These are phyloP conservation scores for Amylocarpus encephaloides DNA, from an alignment of 2,329 filamentous ascomycete genomes.

Conservation along the genomic window DNA sequence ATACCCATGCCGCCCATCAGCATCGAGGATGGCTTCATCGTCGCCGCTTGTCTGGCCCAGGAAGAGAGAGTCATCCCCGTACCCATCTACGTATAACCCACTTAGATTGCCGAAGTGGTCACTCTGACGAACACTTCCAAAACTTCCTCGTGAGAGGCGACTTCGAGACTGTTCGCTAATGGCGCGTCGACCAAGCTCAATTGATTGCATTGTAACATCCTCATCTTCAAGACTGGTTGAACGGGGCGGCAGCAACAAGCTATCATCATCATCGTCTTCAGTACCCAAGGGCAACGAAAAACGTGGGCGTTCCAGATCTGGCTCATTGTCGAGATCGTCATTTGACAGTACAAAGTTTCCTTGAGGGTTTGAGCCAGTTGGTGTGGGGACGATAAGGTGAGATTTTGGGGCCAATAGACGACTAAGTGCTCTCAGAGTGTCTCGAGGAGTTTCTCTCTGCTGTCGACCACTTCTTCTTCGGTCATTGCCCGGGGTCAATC, in stretches of 20 bases:
- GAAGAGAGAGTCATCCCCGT: constrained; percentile 28
- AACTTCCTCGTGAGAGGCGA: constrained; percentile 40
- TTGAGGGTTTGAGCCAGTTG: constrained; percentile 14
- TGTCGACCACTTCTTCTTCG: constrained; percentile 51
- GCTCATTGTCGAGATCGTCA: constrained; percentile 36
- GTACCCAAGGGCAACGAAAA: constrained; percentile 50
- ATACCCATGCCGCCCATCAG: no score
- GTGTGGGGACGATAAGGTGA: constrained; percentile 26
- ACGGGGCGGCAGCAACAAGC: constrained; percentile 46
- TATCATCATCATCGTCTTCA: constrained; percentile 44
- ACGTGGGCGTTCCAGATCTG: constrained; percentile 44
- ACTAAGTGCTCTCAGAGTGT: constrained; percentile 48
- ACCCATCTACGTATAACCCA: constrained; percentile 18
- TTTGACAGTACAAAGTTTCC: constrained; percentile 17
- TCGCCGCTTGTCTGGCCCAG: constrained; percentile 20
- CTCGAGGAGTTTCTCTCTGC: constrained; percentile 50
- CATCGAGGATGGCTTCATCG: constrained; percentile 11
- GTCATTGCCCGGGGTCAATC: constrained; percentile 54
- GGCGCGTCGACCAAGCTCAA: constrained; percentile 53
- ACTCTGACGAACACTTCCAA: constrained; percentile 48
- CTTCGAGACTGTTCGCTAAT: constrained; percentile 40
- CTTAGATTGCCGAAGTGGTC: constrained; percentile 40
- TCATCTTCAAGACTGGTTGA: constrained; percentile 50
- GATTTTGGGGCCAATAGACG: constrained; percentile 44
- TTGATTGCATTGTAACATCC: constrained; percentile 51